Percentiles rank a stretch among this genome's conserved stretches.
Conservation (phyloP, 768 basidiomycete genomes). For the Boletus fagicola region DNA sequence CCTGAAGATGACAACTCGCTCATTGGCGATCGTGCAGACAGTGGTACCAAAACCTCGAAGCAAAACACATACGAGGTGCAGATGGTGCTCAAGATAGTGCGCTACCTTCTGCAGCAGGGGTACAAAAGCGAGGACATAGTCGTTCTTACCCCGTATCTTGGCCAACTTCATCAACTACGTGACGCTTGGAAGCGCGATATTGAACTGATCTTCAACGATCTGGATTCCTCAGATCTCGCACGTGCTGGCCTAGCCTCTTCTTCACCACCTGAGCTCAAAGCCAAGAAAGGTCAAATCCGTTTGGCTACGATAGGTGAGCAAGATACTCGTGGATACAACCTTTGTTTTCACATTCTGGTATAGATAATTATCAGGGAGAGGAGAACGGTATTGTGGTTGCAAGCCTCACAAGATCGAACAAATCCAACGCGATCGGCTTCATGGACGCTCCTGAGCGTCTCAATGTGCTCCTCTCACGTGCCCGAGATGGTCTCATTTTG, state of each 20-base stretch:
- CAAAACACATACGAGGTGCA: too few species aligned
- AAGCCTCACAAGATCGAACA: conserved; percentile 60
- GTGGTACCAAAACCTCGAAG: too few species aligned
- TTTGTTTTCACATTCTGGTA: too few species aligned
- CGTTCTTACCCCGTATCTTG: too few species aligned
- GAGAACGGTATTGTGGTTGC: conserved; percentile 66
- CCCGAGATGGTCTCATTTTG: conserved; percentile 60
- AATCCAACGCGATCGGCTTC: conserved; percentile 58
- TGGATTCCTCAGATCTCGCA: conserved; percentile 57
- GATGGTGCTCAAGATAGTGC: too few species aligned
- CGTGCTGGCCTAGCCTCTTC: conserved; percentile 47
- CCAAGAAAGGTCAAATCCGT: conserved; percentile 38
- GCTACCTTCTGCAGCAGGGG: too few species aligned
- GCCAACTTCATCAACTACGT: conserved; percentile 53
- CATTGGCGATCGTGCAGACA: too few species aligned
- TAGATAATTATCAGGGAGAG: conserved; percentile 77
- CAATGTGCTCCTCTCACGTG: conserved; percentile 68
- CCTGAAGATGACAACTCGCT: too few species aligned
- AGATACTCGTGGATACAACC: not conserved
- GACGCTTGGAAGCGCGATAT: conserved; percentile 41
- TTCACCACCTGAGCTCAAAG: conserved; percentile 38
- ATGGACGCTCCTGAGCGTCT: conserved; percentile 67
- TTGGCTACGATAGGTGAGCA: conserved; percentile 63
- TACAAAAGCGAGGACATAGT: too few species aligned
- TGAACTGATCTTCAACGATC: conserved; percentile 61